phyloP scores from a whole-genome alignment of 768 basidiomycete genomes.

The Stropharia rugosoannulata region DNA sequence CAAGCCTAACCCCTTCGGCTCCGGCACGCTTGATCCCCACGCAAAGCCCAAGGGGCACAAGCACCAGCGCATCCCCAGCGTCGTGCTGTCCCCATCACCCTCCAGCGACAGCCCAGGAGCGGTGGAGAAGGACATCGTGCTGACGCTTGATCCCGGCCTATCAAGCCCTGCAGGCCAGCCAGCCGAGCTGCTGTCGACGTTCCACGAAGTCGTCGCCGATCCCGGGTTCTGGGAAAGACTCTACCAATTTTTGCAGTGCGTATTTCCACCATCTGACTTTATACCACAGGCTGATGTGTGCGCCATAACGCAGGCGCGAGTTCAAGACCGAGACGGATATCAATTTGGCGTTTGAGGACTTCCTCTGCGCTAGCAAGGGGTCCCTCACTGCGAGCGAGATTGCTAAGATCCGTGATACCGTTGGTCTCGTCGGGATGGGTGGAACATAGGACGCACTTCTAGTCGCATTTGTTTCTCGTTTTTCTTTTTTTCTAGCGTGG shows the following conservation, averaged over 20 bases:
- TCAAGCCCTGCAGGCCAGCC: slow-evolving; percentile 37
- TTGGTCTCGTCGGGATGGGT: slow-evolving; percentile 88
- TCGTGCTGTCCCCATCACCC: slow-evolving; percentile 77
- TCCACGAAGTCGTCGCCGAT: slow-evolving; percentile 67
- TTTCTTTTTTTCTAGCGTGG: not conserved
- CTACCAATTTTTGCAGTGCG: slow-evolving; percentile 61
- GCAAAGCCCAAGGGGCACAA: slow-evolving; percentile 25
- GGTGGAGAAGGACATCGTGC: slow-evolving; percentile 61
- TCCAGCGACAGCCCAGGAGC: slow-evolving; percentile 39
- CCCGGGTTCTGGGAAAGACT: slow-evolving; percentile 82
- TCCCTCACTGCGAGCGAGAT: slow-evolving; percentile 82
- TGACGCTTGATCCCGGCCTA: slow-evolving; percentile 61
- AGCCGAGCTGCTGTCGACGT: slow-evolving; percentile 46
- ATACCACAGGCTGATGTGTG: slow-evolving; percentile 1
- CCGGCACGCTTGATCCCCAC: slow-evolving; percentile 24
- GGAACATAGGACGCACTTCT: slow-evolving; percentile 48
- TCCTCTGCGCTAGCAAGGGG: slow-evolving; percentile 79
- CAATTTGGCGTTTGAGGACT: slow-evolving; percentile 79
- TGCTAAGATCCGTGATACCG: slow-evolving; percentile 86
- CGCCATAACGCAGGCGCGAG: slow-evolving; percentile 43
- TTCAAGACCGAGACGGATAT: slow-evolving; percentile 66
- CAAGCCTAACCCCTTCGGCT: slow-evolving; percentile 20
- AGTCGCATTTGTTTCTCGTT: not conserved
- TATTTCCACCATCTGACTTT: slow-evolving; percentile 11
- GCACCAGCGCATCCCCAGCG: slow-evolving; percentile 73